Conservation (phyloP, 768 basidiomycete genomes). For the Crassisporium funariophilum region DNA sequence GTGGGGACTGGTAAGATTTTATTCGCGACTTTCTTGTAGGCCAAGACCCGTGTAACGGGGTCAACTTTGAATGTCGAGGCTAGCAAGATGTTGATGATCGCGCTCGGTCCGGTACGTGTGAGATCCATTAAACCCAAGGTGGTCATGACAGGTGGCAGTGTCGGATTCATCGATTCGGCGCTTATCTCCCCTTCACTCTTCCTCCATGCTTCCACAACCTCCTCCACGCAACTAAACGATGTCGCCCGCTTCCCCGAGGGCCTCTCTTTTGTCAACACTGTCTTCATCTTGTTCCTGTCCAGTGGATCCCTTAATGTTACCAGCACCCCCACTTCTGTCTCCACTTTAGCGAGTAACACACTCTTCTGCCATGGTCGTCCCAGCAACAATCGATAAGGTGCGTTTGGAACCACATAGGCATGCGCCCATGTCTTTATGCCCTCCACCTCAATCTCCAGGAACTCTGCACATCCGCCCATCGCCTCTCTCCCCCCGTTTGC, state of each 20-base stretch:
- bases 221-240: not conserved
- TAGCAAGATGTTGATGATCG: not conserved
- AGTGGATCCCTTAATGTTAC: not conserved
- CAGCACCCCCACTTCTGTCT: not conserved
- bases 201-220: not conserved
- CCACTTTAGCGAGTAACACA: not conserved
- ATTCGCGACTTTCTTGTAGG: conserved; percentile 11
- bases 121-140: not conserved
- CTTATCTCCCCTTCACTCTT: not conserved
- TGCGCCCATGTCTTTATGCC: conserved; percentile 16
- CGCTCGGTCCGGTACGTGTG: not conserved
- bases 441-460: conserved; percentile 13
- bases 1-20: conserved; percentile 1
- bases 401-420: not conserved
- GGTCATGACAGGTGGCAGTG: not conserved
- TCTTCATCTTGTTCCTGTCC: not conserved
- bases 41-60: not conserved
- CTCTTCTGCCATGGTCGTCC: not conserved
- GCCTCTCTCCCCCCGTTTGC: conserved; percentile 17
- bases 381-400: not conserved
- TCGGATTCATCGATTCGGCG: not conserved
- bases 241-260: not conserved
- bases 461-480: conserved; percentile 17
- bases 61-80: not conserved
- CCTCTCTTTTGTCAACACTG: not conserved